Conservation (phyloP, 2,329 filamentous ascomycete genomes). For the Exophiala phaeomuriformis region DNA sequence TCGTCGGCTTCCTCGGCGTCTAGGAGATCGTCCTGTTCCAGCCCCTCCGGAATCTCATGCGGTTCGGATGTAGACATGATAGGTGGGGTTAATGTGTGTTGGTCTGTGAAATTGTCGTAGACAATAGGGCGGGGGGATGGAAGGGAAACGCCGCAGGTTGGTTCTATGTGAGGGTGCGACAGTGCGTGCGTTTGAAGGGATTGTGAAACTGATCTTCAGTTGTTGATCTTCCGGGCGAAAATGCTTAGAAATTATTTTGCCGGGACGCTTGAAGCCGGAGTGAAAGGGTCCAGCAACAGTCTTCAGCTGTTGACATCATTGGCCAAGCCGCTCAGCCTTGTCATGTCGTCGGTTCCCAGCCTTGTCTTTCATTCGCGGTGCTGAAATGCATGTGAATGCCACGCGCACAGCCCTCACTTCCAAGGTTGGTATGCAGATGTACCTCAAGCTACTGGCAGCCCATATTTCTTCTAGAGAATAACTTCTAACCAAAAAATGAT, state of each 20-base stretch:
- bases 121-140: no score
- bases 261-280: not conserved
- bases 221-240: not conserved
- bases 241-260: not conserved
- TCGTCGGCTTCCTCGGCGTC: constrained; percentile 71
- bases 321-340: not conserved
- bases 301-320: not conserved
- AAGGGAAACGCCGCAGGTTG: no score
- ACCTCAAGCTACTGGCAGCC: no score
- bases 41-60: constrained; percentile 28
- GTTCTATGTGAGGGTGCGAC: no score
- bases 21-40: constrained; percentile 58
- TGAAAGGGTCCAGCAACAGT: not conserved
- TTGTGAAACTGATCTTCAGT: no score
- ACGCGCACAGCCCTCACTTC: not conserved
- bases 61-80: constrained; percentile 21
- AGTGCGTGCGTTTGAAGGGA: no score
- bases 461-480: no score
- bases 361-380: not conserved
- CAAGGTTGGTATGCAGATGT: no score
- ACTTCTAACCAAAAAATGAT: no score
- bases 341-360: not conserved
- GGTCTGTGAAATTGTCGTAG: no score
- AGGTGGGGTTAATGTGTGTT: not conserved
- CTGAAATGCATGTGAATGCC: no score